Conservation (phyloP, 768 basidiomycete species). For the Termitomyces sp. region DNA sequence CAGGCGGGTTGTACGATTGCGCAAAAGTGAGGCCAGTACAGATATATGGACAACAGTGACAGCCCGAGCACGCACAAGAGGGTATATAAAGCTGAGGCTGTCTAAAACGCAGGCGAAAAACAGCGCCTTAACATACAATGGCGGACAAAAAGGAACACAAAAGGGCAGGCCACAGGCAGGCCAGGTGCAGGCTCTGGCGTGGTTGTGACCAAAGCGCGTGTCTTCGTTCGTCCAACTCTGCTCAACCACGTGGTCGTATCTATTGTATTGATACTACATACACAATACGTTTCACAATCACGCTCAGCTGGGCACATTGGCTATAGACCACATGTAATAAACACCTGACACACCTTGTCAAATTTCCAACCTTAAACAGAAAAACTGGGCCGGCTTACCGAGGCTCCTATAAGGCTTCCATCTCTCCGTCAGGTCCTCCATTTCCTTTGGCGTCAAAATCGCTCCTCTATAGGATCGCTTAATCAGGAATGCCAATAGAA, state of each 20-base stretch:
- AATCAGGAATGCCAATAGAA: conserved; percentile 5
- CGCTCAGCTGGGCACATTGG: conserved; percentile 27
- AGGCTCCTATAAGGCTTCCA: conserved; percentile 85
- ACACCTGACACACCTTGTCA: conserved; percentile 41
- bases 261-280: conserved; percentile 1
- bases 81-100: conserved; percentile 2
- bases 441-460: conserved; percentile 74
- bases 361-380: not conserved
- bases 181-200: conserved; percentile 11
- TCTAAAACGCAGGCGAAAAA: conserved; percentile 10
- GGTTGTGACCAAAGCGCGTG: conserved; percentile 4
- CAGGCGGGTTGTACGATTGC: not conserved
- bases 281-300: not conserved
- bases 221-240: not conserved
- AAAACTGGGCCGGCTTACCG: conserved; percentile 38
- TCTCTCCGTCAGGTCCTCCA: conserved; percentile 66
- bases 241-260: conserved; percentile 4
- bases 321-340: conserved; percentile 86
- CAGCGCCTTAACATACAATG: conserved; percentile 11
- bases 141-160: conserved; percentile 9
- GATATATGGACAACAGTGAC: conserved; percentile 11
- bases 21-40: conserved; percentile 6
- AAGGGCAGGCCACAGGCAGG: conserved; percentile 12
- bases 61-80: conserved; percentile 12
- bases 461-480: conserved; percentile 45